Percentiles rank a stretch among this genome's conserved stretches.
Evolutionary conservation across 176 grass and related monocot species (phyloP).

Genomic region (Oryza punctata): DNA sequence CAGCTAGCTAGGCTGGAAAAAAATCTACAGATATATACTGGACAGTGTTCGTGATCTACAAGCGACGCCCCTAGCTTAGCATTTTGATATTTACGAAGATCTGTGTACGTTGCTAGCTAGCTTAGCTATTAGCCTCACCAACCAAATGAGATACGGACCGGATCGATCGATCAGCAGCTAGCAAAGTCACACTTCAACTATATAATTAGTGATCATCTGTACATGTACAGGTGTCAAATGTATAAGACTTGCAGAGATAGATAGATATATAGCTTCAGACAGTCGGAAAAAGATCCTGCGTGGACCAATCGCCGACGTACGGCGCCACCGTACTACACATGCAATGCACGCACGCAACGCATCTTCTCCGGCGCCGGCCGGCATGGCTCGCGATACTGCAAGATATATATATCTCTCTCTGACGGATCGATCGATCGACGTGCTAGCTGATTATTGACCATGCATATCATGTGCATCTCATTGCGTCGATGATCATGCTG

Average conservation of each 20-base stretch:
- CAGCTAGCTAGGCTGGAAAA: constrained; percentile 13
- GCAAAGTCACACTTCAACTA: neutral
- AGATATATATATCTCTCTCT: neutral
- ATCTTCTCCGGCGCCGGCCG: neutral
- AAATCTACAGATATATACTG: neutral
- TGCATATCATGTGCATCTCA: no score
- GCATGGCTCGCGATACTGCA: neutral
- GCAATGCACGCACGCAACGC: neutral
- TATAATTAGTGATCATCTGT: neutral
- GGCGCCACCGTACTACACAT: neutral
- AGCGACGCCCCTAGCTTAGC: constrained; percentile 15
- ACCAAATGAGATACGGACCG: neutral
- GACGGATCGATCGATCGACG: neutral
- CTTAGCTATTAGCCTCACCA: neutral
- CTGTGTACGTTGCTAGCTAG: no score
- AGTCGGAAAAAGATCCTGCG: neutral
- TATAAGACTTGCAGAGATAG: neutral
- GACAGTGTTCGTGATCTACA: constrained; percentile 23
- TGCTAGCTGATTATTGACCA: no score
- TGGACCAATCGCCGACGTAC: neutral
- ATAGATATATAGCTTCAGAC: neutral
- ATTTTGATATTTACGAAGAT: no score
- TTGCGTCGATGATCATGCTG: no score
- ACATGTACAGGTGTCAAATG: neutral
- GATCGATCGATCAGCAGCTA: no score